Conservation (phyloP, 768 basidiomycete genomes). For the Termitomyces sp. region DNA sequence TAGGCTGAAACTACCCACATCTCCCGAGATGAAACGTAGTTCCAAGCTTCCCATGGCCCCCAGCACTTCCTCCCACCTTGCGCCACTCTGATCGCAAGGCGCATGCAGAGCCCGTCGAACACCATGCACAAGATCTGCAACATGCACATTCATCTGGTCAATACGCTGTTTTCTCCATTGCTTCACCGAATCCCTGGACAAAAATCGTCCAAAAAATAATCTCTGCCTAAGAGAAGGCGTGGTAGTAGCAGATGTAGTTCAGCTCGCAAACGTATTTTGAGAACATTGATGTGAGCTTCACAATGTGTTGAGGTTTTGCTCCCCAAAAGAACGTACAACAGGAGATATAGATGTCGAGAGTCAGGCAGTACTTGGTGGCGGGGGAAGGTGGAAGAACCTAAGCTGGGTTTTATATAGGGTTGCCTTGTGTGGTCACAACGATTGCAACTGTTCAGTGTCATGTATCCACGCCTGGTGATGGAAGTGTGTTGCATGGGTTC, state of each 20-base stretch:
- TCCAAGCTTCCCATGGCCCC: neutral
- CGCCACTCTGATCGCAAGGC: neutral
- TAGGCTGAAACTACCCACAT: neutral
- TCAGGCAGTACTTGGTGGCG: no score
- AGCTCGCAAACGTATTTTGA: neutral
- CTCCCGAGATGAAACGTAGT: neutral
- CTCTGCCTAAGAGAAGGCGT: neutral
- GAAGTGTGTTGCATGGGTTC: no score
- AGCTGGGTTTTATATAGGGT: no score
- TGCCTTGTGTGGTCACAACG: no score
- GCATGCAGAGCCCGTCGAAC: neutral
- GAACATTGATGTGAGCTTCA: neutral
- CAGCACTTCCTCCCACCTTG: neutral
- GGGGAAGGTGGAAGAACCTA: no score
- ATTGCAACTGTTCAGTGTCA: no score
- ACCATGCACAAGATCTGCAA: neutral
- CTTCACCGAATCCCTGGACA: neutral
- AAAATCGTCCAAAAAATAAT: neutral
- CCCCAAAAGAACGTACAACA: neutral
- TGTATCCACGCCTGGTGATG: no score
- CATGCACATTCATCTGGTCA: neutral
- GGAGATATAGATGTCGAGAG: neutral
- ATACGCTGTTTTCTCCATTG: neutral
- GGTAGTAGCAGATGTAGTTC: neutral
- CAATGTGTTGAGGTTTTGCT: neutral